Conservation (phyloP, 139 green algal genomes). For the Chlamydomonas sphaeroides region DNA sequence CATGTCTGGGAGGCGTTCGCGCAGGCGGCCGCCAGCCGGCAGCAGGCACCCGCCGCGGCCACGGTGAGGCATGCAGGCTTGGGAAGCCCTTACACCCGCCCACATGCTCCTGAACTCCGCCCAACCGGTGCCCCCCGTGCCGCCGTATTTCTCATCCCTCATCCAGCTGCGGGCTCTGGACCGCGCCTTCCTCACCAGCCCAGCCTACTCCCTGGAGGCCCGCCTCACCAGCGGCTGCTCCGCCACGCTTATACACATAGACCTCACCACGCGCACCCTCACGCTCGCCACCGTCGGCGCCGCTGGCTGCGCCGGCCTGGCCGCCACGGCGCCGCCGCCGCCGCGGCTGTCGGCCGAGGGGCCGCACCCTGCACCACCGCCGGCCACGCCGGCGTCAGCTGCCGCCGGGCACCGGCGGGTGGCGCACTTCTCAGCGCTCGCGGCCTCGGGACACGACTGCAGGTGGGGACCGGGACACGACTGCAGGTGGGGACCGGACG, state of each 20-base stretch:
- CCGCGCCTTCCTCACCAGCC: slow-evolving; percentile 16
- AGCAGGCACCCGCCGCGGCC: not conserved
- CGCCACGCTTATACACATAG: slow-evolving; percentile 20
- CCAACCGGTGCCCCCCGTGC: not conserved
- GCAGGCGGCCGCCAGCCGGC: not conserved
- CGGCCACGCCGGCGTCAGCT: too few relatives aligned
- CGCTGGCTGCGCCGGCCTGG: not conserved
- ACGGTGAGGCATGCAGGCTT: not conserved
- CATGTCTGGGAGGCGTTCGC: slow-evolving; percentile 21
- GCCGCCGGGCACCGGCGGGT: too few relatives aligned
- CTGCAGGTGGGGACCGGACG: too few relatives aligned
- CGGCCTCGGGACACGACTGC: too few relatives aligned
- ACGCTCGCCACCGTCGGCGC: slow-evolving; percentile 14
- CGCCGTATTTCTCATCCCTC: not conserved
- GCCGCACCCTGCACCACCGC: too few relatives aligned
- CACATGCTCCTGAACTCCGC: not conserved
- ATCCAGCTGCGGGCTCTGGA: slow-evolving; percentile 3
- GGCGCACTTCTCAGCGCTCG: too few relatives aligned
- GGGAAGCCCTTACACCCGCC: not conserved
- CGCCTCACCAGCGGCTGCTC: slow-evolving; percentile 17
- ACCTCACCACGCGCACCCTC: not conserved
- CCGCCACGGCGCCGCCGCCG: not conserved
- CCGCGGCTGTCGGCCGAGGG: too few relatives aligned
- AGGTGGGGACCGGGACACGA: too few relatives aligned
- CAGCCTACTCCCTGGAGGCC: not conserved